phyloP scores from a whole-genome alignment of 2,329 filamentous ascomycete genomes.

The Epichloe festucae region DNA sequence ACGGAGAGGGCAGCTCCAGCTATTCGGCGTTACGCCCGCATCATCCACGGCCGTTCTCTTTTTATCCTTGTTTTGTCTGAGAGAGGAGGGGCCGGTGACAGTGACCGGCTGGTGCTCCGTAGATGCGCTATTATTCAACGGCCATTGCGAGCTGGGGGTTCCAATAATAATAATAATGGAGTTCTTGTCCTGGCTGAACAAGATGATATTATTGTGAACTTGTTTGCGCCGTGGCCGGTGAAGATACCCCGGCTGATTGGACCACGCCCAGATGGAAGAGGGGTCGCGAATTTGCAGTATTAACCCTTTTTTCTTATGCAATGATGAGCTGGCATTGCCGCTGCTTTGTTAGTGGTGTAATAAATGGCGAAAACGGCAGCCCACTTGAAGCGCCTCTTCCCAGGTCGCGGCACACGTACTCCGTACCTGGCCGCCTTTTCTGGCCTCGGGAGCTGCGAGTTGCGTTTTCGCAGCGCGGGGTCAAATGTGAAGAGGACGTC shows the following conservation, averaged over 20 bases:
- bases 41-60: background rate
- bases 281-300: slow-evolving; percentile 3
- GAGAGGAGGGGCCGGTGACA: slow-evolving; percentile 4
- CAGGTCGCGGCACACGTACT: slow-evolving; percentile 1
- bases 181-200: background rate
- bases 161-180: background rate
- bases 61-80: background rate
- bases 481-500: slow-evolving; percentile 1
- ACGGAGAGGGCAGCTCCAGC: background rate
- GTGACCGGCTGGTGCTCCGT: slow-evolving; percentile 3
- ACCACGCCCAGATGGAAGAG: slow-evolving; percentile 1
- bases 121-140: slow-evolving; percentile 7
- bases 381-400: slow-evolving; percentile 2
- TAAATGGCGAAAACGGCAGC: slow-evolving; percentile 8
- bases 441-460: slow-evolving; percentile 5
- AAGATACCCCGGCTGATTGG: slow-evolving; percentile 14
- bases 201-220: slow-evolving; percentile 4
- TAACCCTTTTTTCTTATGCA: slow-evolving; percentile 42
- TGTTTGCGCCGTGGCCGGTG: slow-evolving; percentile 10
- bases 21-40: background rate
- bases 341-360: slow-evolving; percentile 11
- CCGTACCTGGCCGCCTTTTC: slow-evolving; percentile 6
- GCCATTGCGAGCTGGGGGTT: slow-evolving; percentile 4
- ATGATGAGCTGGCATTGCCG: slow-evolving; percentile 64
- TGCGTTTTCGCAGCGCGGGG: slow-evolving; percentile 3